Evolutionary conservation across 1,139 yeast genomes (phyloP).

Genomic region (Yamadazyma blattariae): DNA sequence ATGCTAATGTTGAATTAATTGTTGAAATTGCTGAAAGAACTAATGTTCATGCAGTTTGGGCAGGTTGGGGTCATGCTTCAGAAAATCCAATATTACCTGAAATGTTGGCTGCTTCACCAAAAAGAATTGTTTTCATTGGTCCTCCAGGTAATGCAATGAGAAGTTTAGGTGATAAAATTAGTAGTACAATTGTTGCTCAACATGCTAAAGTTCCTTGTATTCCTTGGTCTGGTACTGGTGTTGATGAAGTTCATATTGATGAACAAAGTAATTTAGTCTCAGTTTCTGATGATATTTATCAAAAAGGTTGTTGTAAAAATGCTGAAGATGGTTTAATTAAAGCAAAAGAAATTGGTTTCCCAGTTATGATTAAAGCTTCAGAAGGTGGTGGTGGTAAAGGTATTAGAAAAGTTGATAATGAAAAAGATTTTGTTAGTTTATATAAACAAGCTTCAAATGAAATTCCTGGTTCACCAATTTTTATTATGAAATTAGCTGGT

Average conservation of each 20-base stretch:
- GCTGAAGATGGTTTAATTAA: conserved; percentile 87
- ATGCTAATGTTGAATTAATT: conserved; percentile 95
- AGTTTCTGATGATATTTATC: conserved; percentile 77
- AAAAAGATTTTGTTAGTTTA: conserved; percentile 64
- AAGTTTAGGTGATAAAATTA: conserved; percentile 96
- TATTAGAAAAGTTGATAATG: conserved; percentile 85
- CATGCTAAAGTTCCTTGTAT: conserved; percentile 97
- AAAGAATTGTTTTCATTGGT: conserved; percentile 88
- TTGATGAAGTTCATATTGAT: conserved; percentile 74
- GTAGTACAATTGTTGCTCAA: conserved; percentile 97
- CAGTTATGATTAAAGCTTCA: conserved; percentile 94
- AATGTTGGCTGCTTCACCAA: conserved; percentile 84
- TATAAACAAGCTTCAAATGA: conserved; percentile 91
- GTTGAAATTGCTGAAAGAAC: conserved; percentile 97
- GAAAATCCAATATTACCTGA: conserved; percentile 96
- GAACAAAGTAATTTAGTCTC: conserved; percentile 73
- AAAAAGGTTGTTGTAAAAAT: conserved; percentile 79
- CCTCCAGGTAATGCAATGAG: conserved; percentile 98
- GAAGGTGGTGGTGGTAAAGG: conserved; percentile 99
- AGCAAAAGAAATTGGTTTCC: conserved; percentile 88
- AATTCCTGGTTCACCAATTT: conserved; percentile 94
- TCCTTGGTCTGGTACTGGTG: conserved; percentile 99
- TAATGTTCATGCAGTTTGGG: conserved; percentile 98
- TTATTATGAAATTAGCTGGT: conserved; percentile 93
- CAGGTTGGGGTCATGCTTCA: conserved; percentile 99